Percentiles rank a stretch among this genome's conserved stretches.
Evolutionary conservation across 768 basidiomycete genomes (phyloP).

Genomic region (Lyophyllum shimeji): DNA sequence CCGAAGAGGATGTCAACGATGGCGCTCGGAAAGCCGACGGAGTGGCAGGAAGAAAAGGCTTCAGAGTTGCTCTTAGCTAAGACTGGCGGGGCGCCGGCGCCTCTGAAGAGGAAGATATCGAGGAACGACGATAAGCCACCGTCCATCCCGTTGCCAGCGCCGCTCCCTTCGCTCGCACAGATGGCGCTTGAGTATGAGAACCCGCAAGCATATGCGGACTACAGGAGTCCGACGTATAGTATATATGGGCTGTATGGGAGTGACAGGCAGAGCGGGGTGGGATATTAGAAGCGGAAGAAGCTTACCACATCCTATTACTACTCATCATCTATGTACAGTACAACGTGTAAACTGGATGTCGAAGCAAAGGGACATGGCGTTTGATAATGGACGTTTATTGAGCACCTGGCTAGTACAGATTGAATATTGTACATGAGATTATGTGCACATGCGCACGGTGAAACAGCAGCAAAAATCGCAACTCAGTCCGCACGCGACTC

Average conservation of each 20-base stretch:
- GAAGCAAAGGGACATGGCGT: not conserved
- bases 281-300: slow-evolving; percentile 1
- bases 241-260: slow-evolving; percentile 73
- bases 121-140: slow-evolving; percentile 63
- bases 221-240: slow-evolving; percentile 82
- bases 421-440: too few relatives aligned
- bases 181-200: slow-evolving; percentile 71
- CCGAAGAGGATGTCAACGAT: slow-evolving; percentile 11
- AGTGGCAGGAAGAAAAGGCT: slow-evolving; percentile 21
- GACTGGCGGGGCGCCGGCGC: not conserved
- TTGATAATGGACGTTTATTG: too few relatives aligned
- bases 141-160: slow-evolving; percentile 77
- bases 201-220: slow-evolving; percentile 61
- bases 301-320: not conserved
- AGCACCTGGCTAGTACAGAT: too few relatives aligned
- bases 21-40: slow-evolving; percentile 32
- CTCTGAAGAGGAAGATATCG: slow-evolving; percentile 4
- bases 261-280: slow-evolving; percentile 50
- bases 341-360: too few relatives aligned
- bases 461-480: not conserved
- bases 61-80: not conserved
- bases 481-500: not conserved
- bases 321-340: not conserved
- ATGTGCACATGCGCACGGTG: not conserved
- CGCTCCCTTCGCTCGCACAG: slow-evolving; percentile 71